These are phyloP conservation scores for Volvox carteri DNA, from an alignment of 163 green algal species.

Conservation along the genomic window DNA sequence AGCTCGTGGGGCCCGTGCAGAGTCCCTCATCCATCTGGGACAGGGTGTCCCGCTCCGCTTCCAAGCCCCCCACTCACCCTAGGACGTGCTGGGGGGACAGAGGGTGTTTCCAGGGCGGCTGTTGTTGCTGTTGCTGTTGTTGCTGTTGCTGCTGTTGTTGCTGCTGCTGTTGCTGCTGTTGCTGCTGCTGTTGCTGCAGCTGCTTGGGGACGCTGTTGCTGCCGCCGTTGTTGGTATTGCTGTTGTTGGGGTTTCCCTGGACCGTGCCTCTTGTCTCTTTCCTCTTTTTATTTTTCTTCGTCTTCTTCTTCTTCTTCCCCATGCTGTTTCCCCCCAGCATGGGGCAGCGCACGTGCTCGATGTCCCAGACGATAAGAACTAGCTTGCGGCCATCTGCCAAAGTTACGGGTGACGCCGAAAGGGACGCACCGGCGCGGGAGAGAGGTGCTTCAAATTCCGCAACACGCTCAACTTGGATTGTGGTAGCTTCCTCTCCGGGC, in stretches of 20 bases:
- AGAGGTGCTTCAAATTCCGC: background rate
- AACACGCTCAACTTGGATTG: background rate
- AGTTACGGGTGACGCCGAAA: background rate
- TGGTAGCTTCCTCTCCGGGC: background rate
- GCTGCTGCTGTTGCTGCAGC: too few species aligned
- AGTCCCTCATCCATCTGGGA: too few species aligned
- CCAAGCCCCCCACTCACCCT: too few species aligned
- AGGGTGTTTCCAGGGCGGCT: background rate
- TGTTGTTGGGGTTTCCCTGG: too few species aligned
- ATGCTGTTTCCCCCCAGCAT: background rate
- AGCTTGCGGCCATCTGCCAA: background rate
- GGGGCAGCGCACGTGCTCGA: constrained; percentile 42
- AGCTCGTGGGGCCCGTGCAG: too few species aligned
- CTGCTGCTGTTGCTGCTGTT: too few species aligned
- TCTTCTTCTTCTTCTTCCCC: too few species aligned
- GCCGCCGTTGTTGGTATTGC: too few species aligned
- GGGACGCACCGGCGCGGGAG: background rate
- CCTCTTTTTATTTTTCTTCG: too few species aligned
- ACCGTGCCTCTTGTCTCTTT: too few species aligned
- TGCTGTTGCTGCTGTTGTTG: too few species aligned
- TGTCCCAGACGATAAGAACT: constrained; percentile 38
- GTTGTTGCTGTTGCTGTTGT: background rate
- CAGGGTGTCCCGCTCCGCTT: too few species aligned
- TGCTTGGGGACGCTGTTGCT: background rate
- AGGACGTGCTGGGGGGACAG: constrained; percentile 30